A percentile compares a stretch with the other conserved stretches of the same genome.
Evolutionary conservation across 2,329 filamentous ascomycete species (phyloP).

Genomic region (Cladobotryum mycophilum): DNA sequence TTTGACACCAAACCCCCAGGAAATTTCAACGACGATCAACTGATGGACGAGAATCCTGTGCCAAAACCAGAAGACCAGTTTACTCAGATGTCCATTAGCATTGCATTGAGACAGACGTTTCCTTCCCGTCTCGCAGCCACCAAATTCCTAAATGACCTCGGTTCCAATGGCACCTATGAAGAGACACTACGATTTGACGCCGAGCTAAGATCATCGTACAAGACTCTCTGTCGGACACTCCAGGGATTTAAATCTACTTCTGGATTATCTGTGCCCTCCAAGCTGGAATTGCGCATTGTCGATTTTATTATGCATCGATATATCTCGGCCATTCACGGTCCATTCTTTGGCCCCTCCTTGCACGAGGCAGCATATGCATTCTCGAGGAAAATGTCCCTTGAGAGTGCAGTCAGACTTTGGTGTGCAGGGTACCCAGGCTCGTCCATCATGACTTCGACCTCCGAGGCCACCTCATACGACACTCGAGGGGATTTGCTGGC

Average conservation of each 20-base stretch:
- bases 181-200: slow-evolving; percentile 39
- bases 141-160: slow-evolving; percentile 38
- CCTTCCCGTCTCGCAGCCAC: slow-evolving; percentile 36
- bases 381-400: slow-evolving; percentile 42
- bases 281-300: slow-evolving; percentile 39
- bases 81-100: slow-evolving; percentile 35
- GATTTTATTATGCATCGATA: slow-evolving; percentile 50
- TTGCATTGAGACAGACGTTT: slow-evolving; percentile 38
- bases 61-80: slow-evolving; percentile 29
- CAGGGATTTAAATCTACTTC: slow-evolving; percentile 17
- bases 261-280: slow-evolving; percentile 18
- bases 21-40: slow-evolving; percentile 46
- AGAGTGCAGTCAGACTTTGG: slow-evolving; percentile 44
- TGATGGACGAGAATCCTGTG: slow-evolving; percentile 25
- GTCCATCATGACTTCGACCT: slow-evolving; percentile 1
- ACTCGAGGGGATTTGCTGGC: slow-evolving; percentile 25
- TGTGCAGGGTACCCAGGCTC: slow-evolving; percentile 26
- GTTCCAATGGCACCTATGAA: slow-evolving; percentile 32
- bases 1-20: slow-evolving; percentile 44
- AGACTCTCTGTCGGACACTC: slow-evolving; percentile 29
- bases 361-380: slow-evolving; percentile 42
- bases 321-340: slow-evolving; percentile 49
- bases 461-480: background rate
- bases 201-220: slow-evolving; percentile 38
- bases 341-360: slow-evolving; percentile 38